Evolutionary conservation across 179 eudicot species (phyloP), one percentile per base, ranked within the genome.

Genomic region (Spinacia oleracea): DNA sequence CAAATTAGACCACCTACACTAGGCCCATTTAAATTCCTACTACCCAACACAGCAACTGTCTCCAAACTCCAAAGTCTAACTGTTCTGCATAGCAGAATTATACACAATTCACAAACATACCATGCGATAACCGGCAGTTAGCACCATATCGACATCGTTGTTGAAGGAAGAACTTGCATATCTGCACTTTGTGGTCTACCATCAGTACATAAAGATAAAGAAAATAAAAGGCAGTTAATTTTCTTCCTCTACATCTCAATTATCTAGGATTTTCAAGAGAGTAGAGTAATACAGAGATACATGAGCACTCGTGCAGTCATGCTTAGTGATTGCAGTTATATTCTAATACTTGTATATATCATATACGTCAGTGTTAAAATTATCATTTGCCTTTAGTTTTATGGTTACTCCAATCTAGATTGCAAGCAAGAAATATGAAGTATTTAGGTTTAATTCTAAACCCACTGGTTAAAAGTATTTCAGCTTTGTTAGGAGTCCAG

Each of bases 161-260:
- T 84, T 95, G 97, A 60, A 91, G 91, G 90, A 89, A 95, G 95
- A 95, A 95, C 97, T 93, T 91, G 97, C 98, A 95, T 65, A 95
- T 93, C 97, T 93, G 97, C 98, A 94, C 96, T 91, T 78, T 70
- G 83, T 85, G 93, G 84, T 88, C 87, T 87, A 89, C 62, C 62
- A 87, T 91, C 90, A 94, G 97, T 91, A 87, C 72, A 77, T 78
- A 73, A 75, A 76, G 77, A 48, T 12, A 72, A 85, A 70, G 46
- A 77, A 70, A 83, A 60, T 66, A 78, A 45, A 31, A 68, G 12
- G 18, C 68, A 72, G 55, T 74, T 64, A 48, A 8, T 23, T 83
- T 46, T 50, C 48, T 31, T 45, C 72, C 70, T 62, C n/a, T 74
- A 71, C 72, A 76, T 14, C 63, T 76, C 71, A 23, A 55, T 53